Conservation (phyloP, 306 rosid species). For the Pterocarpus santalinus region DNA sequence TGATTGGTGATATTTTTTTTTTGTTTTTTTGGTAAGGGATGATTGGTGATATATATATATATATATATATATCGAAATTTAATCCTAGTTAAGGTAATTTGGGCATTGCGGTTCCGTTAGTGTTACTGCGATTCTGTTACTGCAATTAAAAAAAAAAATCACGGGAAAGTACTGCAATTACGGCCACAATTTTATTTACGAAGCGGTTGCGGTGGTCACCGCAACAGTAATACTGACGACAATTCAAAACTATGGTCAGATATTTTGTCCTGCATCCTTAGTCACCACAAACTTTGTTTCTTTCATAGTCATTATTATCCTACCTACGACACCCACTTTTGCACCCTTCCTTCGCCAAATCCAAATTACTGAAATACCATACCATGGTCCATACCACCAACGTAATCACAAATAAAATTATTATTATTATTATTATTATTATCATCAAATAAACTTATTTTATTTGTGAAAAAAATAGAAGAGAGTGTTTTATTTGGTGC, state of each 20-base stretch:
- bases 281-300: conserved; percentile 9
- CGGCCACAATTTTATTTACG: no score
- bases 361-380: background rate
- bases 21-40: no score
- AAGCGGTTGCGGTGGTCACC: no score
- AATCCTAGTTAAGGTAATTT: background rate
- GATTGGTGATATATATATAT: background rate
- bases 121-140: no score
- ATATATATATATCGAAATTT: background rate
- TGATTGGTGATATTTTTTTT: background rate
- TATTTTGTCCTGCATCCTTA: background rate
- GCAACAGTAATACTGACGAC: background rate
- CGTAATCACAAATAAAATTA: background rate
- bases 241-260: background rate
- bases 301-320: background rate
- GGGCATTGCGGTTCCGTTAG: background rate
- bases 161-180: no score
- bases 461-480: background rate
- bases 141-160: no score
- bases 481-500: background rate
- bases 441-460: conserved; percentile 11
- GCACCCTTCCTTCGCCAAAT: background rate
- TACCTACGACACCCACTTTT: background rate
- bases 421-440: background rate
- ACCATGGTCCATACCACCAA: background rate